Conservation (phyloP, 345 rosid species). For the Excoecaria agallocha region DNA sequence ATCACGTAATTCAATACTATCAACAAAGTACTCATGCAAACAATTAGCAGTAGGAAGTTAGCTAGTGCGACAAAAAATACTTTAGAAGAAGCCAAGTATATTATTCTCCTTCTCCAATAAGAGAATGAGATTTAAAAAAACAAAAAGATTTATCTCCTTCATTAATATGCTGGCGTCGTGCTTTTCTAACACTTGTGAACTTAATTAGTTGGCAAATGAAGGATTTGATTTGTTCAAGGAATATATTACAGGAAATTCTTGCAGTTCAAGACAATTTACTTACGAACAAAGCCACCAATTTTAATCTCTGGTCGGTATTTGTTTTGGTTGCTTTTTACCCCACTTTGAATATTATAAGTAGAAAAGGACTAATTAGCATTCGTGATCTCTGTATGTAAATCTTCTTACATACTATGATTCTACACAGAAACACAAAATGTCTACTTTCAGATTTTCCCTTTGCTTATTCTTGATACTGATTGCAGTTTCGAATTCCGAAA, state of each 20-base stretch:
- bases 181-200: background rate
- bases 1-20: too few relatives aligned
- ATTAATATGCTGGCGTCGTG: background rate
- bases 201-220: background rate
- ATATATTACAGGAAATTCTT: too few relatives aligned
- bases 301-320: too few relatives aligned
- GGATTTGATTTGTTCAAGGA: background rate
- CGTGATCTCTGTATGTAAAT: too few relatives aligned
- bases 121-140: background rate
- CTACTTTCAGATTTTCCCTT: too few relatives aligned
- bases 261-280: background rate
- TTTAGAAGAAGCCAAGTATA: conserved; percentile 5
- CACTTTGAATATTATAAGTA: too few relatives aligned
- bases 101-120: background rate
- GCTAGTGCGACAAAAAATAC: background rate
- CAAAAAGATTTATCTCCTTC: too few relatives aligned
- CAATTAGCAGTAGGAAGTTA: background rate
- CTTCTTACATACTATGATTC: too few relatives aligned
- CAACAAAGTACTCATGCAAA: background rate
- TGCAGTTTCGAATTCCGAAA: background rate
- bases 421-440: too few relatives aligned
- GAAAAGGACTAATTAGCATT: too few relatives aligned
- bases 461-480: conserved; percentile 21
- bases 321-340: too few relatives aligned
- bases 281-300: background rate